Conservation (phyloP, 352 stramenopile genomes). For the Thraustochytrium sp. region DNA sequence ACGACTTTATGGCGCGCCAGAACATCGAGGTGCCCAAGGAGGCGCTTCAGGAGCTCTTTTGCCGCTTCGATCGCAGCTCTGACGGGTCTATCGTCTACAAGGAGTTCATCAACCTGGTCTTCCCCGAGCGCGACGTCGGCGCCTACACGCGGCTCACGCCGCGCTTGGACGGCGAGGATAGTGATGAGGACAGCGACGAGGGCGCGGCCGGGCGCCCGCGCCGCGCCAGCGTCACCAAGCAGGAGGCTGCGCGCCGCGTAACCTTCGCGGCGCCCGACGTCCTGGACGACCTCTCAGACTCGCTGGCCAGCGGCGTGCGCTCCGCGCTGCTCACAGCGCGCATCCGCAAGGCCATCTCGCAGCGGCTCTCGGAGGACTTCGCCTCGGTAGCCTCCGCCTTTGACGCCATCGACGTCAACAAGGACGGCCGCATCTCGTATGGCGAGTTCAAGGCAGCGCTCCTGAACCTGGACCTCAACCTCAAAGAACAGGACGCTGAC, state of each 20-base stretch:
- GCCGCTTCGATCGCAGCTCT: neutral
- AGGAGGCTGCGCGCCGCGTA: neutral
- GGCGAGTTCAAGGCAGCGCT: conserved; percentile 24
- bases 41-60: neutral
- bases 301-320: neutral
- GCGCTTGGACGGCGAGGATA: neutral
- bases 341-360: neutral
- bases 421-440: conserved; percentile 37
- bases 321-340: neutral
- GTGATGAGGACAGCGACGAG: neutral
- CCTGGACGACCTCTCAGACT: neutral
- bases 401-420: conserved; percentile 15
- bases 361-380: conserved; percentile 25
- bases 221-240: neutral
- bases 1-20: neutral
- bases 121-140: conserved; percentile 1
- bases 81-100: neutral
- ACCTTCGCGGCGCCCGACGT: neutral
- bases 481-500: conserved; percentile 4
- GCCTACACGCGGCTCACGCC: conserved; percentile 24
- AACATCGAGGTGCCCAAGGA: neutral
- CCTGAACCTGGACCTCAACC: neutral
- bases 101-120: conserved; percentile 36
- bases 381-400: neutral
- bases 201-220: no score